Evolutionary conservation across 805 yeast genomes (phyloP).

Genomic region (Wickerhamiella shivajii): DNA sequence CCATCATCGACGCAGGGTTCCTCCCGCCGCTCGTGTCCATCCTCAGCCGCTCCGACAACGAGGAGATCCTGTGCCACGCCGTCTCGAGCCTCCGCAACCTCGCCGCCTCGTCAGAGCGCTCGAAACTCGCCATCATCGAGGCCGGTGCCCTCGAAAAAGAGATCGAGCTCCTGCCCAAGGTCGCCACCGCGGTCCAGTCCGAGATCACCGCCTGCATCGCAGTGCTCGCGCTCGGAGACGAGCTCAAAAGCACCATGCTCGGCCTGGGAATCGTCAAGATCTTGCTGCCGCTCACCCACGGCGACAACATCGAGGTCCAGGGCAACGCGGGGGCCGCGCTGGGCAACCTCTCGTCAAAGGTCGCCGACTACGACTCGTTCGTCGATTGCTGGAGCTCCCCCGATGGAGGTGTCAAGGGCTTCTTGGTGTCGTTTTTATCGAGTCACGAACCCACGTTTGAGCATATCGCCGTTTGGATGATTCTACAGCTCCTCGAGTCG

Average conservation of each 20-base stretch:
- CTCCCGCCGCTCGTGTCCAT: conserved; percentile 77
- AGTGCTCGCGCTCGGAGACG: conserved; percentile 90
- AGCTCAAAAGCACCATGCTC: conserved; percentile 69
- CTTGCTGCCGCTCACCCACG: conserved; percentile 77
- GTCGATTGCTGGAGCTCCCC: conserved; percentile 67
- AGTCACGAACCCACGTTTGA: conserved; percentile 88
- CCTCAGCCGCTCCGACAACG: conserved; percentile 63
- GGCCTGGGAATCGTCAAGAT: conserved; percentile 77
- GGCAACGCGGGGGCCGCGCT: conserved; percentile 98
- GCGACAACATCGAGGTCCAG: conserved; percentile 84
- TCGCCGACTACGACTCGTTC: conserved; percentile 67
- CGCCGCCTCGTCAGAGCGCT: conserved; percentile 90
- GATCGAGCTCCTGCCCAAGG: conserved; percentile 62
- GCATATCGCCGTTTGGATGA: conserved; percentile 96
- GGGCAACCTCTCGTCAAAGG: conserved; percentile 88
- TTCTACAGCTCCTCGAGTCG: conserved; percentile 80
- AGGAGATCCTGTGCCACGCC: conserved; percentile 96
- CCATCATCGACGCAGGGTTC: conserved; percentile 94
- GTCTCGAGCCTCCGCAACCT: conserved; percentile 89
- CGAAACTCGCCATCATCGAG: conserved; percentile 78
- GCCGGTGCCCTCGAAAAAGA: conserved; percentile 94
- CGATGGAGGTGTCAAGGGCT: conserved; percentile 73
- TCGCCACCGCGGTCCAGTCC: conserved; percentile 85
- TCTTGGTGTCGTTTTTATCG: conserved; percentile 63
- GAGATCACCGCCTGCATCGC: conserved; percentile 97